Percentiles rank a stretch among this genome's conserved stretches.
These are phyloP conservation scores for Thraustochytrium sp. DNA, from an alignment of 352 stramenopile species.

Conservation along the genomic window DNA sequence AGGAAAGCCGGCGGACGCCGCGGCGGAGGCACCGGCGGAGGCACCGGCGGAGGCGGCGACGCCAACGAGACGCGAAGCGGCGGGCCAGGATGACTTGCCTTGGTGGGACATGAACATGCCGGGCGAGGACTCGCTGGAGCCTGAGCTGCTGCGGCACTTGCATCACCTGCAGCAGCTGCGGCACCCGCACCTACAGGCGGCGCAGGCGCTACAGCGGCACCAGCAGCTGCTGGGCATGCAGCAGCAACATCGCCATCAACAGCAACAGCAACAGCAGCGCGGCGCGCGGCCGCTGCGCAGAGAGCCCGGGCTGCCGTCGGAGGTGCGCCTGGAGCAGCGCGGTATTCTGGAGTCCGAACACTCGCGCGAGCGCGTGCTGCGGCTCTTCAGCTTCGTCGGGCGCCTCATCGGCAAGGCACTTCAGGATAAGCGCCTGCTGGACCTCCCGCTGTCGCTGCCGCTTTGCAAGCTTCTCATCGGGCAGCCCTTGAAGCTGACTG, in stretches of 20 bases:
- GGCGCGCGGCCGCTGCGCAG: not conserved
- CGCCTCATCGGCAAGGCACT: constrained; percentile 59
- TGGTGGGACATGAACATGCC: no score
- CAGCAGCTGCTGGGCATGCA: no score
- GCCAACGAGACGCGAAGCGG: no score
- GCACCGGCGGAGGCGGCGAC: no score
- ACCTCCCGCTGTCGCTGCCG: constrained; percentile 66
- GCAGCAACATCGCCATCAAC: no score
- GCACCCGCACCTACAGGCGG: no score
- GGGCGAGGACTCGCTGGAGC: no score
- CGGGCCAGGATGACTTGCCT: no score
- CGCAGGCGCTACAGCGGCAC: no score
- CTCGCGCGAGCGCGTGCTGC: not conserved
- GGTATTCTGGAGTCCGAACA: not conserved
- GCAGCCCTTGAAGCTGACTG: constrained; percentile 58
- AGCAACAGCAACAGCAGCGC: no score
- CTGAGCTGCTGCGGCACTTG: not conserved
- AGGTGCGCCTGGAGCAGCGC: constrained; percentile 1
- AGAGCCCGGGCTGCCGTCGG: not conserved
- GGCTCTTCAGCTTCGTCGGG: constrained; percentile 45
- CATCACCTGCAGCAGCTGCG: not conserved
- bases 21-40: no score
- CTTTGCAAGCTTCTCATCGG: constrained; percentile 61
- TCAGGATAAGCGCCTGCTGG: constrained; percentile 70
- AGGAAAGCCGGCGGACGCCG: no score